Evolutionary conservation across 495 filamentous ascomycete species (phyloP), one percentile per base, ranked within the genome.

Genomic region (Aspergillus sparsus): DNA sequence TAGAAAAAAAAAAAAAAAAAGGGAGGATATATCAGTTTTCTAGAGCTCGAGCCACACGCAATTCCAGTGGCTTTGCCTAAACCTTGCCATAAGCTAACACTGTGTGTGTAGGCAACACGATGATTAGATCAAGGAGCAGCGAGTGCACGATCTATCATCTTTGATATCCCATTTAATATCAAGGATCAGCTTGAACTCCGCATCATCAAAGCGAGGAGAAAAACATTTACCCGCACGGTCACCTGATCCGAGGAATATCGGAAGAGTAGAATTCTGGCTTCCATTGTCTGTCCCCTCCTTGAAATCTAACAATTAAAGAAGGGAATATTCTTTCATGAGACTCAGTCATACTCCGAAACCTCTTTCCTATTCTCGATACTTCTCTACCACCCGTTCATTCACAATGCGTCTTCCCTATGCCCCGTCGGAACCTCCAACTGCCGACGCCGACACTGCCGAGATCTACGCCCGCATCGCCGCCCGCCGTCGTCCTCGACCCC

Each of bases 331-430:
- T 10, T 49, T 32, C 44, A 60, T 47, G 31, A 16, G 36, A 13
- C 16, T 60, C 34, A 60, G 32, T 16, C 18, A 31, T 2, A 4
- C 12, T 32, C 16, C 51, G 5, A 27, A 12, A 18, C 15, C 1
- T 12, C n/a, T 35, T 27, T 15, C 8, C 41, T 42, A 35, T 3
- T 16, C 16, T 7, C 36, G 58, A 41, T 41, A 12, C 42, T 44
- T 60, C 31, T 32, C 50, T 7, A 54, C 58, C 9, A 60, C 58
- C 15, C 31, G 10, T n/a, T 7, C 21, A 5, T 44, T 33, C 56
- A 81, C 66, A 53, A 90, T 90, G 88, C 86, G 86, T 66, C 75
- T 90, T 58, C 84, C 86, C 62, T 89, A 90, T 80, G 70, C 79
- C 62, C 72, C 82, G 57, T 73, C 79, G 62, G 79, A 80, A 3